A percentile compares a stretch with the other conserved stretches of the same genome.
These are phyloP conservation scores for Bassia scoparia DNA, from an alignment of 148 eudicot genomes.

Conservation along the genomic window DNA sequence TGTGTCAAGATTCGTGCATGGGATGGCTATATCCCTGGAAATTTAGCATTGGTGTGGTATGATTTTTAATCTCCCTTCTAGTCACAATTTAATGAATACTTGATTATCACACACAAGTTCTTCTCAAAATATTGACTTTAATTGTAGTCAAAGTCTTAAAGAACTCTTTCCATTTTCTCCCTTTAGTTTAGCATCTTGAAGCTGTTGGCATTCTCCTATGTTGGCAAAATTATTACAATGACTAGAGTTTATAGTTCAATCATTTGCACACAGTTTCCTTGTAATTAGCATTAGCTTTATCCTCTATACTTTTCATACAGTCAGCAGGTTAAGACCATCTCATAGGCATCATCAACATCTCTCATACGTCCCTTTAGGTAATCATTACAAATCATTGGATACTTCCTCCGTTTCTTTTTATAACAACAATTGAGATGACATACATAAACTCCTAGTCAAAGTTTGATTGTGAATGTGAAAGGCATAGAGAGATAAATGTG, in stretches of 20 bases:
- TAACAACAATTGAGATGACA: too few species aligned
- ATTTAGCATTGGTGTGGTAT: constrained; percentile 88
- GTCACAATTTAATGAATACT: neutral
- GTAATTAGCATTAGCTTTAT: neutral
- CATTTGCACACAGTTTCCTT: constrained; percentile 3
- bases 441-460: too few species aligned
- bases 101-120: neutral
- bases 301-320: neutral
- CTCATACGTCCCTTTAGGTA: neutral
- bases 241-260: neutral
- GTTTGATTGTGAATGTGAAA: too few species aligned
- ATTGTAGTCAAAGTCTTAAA: neutral
- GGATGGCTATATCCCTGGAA: constrained; percentile 86
- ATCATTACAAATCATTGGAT: too few species aligned
- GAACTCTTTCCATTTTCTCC: neutral
- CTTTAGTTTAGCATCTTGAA: too few species aligned
- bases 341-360: neutral
- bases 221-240: neutral
- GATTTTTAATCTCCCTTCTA: constrained; percentile 17
- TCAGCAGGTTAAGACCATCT: neutral
- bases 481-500: too few species aligned
- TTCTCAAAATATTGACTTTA: neutral
- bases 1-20: constrained; percentile 70
- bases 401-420: too few species aligned
- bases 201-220: too few species aligned